These are phyloP conservation scores for Fusarium lyarnte DNA, from an alignment of 2,329 filamentous ascomycete species.

Conservation along the genomic window DNA sequence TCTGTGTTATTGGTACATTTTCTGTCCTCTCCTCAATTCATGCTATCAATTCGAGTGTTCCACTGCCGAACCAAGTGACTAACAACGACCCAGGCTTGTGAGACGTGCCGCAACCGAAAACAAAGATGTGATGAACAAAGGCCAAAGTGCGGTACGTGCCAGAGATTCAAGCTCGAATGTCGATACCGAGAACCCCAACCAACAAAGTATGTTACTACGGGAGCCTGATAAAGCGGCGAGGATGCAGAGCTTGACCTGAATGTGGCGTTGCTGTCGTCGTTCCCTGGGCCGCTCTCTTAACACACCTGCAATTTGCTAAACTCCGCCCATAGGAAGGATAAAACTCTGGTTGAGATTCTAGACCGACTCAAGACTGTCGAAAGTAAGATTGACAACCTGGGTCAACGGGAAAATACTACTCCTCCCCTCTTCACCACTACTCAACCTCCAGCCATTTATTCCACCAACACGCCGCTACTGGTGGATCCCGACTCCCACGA, in stretches of 20 bases:
- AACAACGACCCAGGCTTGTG: conserved; percentile 58
- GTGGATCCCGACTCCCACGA: conserved; percentile 39
- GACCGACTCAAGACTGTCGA: conserved; percentile 65
- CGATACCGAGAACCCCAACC: conserved; percentile 68
- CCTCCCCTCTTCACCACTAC: conserved; percentile 30
- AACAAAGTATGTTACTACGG: conserved; percentile 64
- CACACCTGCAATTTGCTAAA: conserved; percentile 20
- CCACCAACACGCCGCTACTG: conserved; percentile 32
- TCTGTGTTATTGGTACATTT: not conserved
- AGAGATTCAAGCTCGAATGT: conserved; percentile 66
- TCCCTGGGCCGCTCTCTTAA: conserved; percentile 4
- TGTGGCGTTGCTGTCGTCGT: conserved; percentile 7
- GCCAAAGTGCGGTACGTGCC: conserved; percentile 69
- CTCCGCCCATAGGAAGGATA: conserved; percentile 63
- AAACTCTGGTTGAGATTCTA: conserved; percentile 69
- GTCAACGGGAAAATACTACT: conserved; percentile 35
- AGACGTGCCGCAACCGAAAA: conserved; percentile 68
- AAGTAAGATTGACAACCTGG: conserved; percentile 61
- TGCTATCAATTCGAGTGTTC: not conserved
- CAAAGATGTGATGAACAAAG: conserved; percentile 72
- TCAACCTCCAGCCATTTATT: conserved; percentile 34
- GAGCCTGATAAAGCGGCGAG: conserved; percentile 9
- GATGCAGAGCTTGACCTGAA: conserved; percentile 6
- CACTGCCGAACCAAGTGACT: conserved; percentile 2
- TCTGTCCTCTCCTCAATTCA: too few relatives aligned